Evolutionary conservation across 768 basidiomycete genomes (phyloP).

Genomic region (Asterophora lycoperdoides): DNA sequence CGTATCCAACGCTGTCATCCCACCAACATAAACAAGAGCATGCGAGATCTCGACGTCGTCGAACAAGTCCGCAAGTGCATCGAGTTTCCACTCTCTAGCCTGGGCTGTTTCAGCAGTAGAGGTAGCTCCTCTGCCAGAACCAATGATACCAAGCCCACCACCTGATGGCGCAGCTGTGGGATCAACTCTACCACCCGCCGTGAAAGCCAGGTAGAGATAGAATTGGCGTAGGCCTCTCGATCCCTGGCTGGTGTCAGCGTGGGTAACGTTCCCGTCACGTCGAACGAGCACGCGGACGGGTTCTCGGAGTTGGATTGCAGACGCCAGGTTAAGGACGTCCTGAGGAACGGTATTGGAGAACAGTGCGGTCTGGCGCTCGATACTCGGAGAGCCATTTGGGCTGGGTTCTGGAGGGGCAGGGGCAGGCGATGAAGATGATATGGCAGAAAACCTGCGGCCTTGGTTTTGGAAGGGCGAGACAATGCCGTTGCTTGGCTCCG

Average conservation of each 20-base stretch:
- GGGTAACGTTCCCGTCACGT: constrained; percentile 78
- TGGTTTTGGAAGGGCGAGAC: constrained; percentile 34
- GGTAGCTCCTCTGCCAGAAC: constrained; percentile 74
- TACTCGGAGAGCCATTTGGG: constrained; percentile 30
- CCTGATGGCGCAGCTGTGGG: constrained; percentile 39
- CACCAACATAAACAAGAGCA: constrained; percentile 85
- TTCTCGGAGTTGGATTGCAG: constrained; percentile 89
- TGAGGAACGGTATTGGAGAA: constrained; percentile 98
- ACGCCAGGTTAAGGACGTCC: constrained; percentile 94
- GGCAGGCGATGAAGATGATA: constrained; percentile 45
- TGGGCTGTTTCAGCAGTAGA: constrained; percentile 80
- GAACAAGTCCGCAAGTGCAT: constrained; percentile 85
- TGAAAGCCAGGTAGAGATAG: constrained; percentile 94
- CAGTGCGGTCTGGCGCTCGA: constrained; percentile 88
- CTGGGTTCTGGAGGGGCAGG: constrained; percentile 35
- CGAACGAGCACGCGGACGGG: constrained; percentile 97
- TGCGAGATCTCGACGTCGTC: constrained; percentile 81
- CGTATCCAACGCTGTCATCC: constrained; percentile 80
- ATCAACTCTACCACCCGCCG: constrained; percentile 73
- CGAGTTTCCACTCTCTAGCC: constrained; percentile 92
- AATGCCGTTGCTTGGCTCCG: constrained; percentile 39
- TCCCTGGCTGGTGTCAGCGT: constrained; percentile 59
- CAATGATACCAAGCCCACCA: constrained; percentile 83
- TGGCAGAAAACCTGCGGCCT: constrained; percentile 57
- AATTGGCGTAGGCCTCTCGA: constrained; percentile 89